phyloP scores from a whole-genome alignment of 176 grass and related monocot species.

The Themeda triandra region DNA sequence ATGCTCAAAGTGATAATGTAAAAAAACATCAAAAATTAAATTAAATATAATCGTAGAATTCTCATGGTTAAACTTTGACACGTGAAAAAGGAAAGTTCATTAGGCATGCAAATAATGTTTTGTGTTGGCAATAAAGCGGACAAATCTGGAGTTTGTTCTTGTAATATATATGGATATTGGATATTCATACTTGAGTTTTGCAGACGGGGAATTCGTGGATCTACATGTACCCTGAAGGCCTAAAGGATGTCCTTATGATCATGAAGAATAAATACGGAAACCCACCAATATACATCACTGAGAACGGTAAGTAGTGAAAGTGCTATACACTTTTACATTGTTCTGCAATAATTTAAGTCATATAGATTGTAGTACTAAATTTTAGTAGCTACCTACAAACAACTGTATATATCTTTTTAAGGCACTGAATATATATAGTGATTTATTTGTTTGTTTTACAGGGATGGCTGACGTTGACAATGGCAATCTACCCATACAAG shows the following conservation, averaged over 20 bases:
- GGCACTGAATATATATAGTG: too few species aligned
- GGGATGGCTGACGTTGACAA: too few species aligned
- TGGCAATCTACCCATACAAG: too few species aligned
- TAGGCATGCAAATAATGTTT: too few species aligned
- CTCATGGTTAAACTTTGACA: too few species aligned
- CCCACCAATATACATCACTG: conserved; percentile 37
- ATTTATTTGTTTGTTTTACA: too few species aligned
- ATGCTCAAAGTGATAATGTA: neutral
- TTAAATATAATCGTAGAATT: too few species aligned
- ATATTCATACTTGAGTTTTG: neutral
- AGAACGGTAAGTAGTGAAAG: conserved; percentile 28
- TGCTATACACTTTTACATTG: neutral
- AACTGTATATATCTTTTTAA: neutral
- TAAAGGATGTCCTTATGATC: conserved; percentile 15
- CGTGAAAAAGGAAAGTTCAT: too few species aligned
- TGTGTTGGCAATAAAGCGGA: too few species aligned
- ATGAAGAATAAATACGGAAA: conserved; percentile 35
- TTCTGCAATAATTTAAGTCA: neutral
- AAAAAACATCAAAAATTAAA: neutral
- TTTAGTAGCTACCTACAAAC: neutral
- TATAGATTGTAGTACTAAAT: neutral
- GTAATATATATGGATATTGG: neutral
- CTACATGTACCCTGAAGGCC: conserved; percentile 6
- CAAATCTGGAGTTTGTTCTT: neutral
- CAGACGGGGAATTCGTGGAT: conserved; percentile 3